Evolutionary conservation across 2,329 filamentous ascomycete species (phyloP), one percentile per base, ranked within the genome.

Genomic region (Colletotrichum echinochloae): DNA sequence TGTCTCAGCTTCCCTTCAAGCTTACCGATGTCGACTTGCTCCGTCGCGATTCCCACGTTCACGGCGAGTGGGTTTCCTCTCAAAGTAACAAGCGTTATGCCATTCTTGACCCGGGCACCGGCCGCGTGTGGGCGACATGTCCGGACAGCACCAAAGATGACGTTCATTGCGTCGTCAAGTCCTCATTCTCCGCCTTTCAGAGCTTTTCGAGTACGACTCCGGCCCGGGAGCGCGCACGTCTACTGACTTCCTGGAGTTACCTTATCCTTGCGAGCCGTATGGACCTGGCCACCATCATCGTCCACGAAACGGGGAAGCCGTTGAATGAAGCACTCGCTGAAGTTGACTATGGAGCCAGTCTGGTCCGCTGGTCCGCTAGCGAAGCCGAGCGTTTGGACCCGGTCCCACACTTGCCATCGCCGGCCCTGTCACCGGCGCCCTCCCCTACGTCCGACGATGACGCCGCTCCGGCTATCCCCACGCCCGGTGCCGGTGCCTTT

Each of bases 221-320:
- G 7, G 80, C 82, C 1, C 77, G 80, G 46, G 64, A 72, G 72
- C 76, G 82, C 20, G 79, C 81, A 6, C 74, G 81, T 55, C 76
- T 77, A 14, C 75, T 84, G 6, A 72, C 78, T 3, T 74, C 73
- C 14, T 83, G 82, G 82, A 78, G 82, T 68, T 67, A 74, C 2
- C 77, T 82, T 8, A 81, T 84, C 62, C 64, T 75, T 0, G 77
- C 73, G 4, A 75, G 79, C 5, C 77, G 78, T n/a, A 76, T 79
- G 5, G 83, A 84, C 60, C 64, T 85, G 5, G 82, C 82, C 0
- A 78, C 73, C 41, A 75, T 84, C 5, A 65, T 85, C 1, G 80
- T 81, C 2, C 77, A 81, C 70, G 87, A 90, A 77, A 89, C 87
- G 0, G 88, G 88, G 3, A 90, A 90, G 73, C 87, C 88, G 1